Percentiles rank a stretch among this genome's conserved stretches.
Evolutionary conservation across 768 basidiomycete species (phyloP).

Genomic region (Mycena epipterygia): DNA sequence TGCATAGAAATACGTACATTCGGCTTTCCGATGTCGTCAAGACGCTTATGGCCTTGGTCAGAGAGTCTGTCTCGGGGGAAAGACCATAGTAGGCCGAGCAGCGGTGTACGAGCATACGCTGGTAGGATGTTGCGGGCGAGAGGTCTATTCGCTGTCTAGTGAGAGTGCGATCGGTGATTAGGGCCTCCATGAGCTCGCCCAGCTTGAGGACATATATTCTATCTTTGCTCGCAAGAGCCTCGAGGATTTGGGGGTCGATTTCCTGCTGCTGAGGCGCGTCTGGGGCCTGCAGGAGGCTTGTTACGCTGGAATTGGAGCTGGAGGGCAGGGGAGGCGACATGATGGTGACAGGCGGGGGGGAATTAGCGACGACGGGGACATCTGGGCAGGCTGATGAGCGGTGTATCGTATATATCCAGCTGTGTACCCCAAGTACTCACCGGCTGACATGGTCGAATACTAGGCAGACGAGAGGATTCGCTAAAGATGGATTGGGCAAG

Average conservation of each 20-base stretch:
- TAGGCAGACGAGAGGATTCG: conserved; percentile 11
- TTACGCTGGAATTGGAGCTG: conserved; percentile 32
- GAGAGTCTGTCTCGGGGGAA: conserved; percentile 75
- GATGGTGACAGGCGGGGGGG: conserved; percentile 33
- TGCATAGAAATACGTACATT: conserved; percentile 68
- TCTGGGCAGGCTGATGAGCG: background rate
- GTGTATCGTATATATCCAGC: background rate
- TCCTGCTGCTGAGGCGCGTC: conserved; percentile 51
- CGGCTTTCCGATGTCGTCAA: conserved; percentile 72
- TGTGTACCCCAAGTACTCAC: background rate
- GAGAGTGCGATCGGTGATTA: conserved; percentile 77
- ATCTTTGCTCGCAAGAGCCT: conserved; percentile 91
- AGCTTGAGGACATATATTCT: conserved; percentile 89
- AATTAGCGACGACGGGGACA: background rate
- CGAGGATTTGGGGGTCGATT: conserved; percentile 84
- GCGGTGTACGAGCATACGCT: conserved; percentile 87
- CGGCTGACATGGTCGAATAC: conserved; percentile 19
- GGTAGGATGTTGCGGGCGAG: conserved; percentile 81
- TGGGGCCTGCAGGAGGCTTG: conserved; percentile 27
- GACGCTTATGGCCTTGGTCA: conserved; percentile 75
- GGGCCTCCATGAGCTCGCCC: conserved; percentile 86
- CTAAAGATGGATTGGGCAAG: conserved; percentile 21
- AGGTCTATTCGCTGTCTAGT: conserved; percentile 75
- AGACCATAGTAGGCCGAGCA: conserved; percentile 87
- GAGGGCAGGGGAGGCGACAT: conserved; percentile 33